phyloP scores from a whole-genome alignment of 2,329 filamentous ascomycete genomes.

The Nakataea oryzae region DNA sequence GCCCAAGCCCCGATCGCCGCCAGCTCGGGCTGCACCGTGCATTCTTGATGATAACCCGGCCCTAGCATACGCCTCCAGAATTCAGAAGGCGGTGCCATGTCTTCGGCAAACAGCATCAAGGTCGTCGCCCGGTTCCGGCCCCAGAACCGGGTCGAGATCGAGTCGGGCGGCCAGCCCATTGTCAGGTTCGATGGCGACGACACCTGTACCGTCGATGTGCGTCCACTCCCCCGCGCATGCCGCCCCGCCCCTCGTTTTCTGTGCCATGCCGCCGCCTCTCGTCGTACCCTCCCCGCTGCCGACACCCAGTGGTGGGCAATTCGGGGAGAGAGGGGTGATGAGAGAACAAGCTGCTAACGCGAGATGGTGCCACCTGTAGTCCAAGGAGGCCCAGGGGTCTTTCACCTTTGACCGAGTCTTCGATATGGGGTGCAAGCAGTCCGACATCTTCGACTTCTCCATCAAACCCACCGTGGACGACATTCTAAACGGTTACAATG shows the following conservation, averaged over 20 bases:
- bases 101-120: slow-evolving; percentile 58
- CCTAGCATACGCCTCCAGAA: slow-evolving; percentile 11
- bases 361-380: slow-evolving; percentile 37
- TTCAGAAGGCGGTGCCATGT: slow-evolving; percentile 30
- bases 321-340: neutral
- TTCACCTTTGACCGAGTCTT: slow-evolving; percentile 99
- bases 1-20: neutral
- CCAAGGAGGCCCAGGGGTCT: slow-evolving; percentile 67
- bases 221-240: slow-evolving; percentile 18
- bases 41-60: slow-evolving; percentile 14
- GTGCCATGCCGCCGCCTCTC: neutral
- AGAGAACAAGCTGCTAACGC: neutral
- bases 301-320: too few relatives aligned
- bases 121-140: slow-evolving; percentile 97
- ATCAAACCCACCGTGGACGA: slow-evolving; percentile 94
- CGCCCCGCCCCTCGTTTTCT: slow-evolving; percentile 3
- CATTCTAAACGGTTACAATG: slow-evolving; percentile 98
- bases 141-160: slow-evolving; percentile 89
- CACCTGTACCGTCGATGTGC: slow-evolving; percentile 76
- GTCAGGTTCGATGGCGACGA: slow-evolving; percentile 83
- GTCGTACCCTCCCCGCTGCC: too few relatives aligned
- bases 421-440: slow-evolving; percentile 81
- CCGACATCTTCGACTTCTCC: slow-evolving; percentile 96
- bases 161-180: slow-evolving; percentile 83
- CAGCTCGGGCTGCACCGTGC: slow-evolving; percentile 1